phyloP scores from a whole-genome alignment of 805 yeast species.

The Yarrowia porcina region DNA sequence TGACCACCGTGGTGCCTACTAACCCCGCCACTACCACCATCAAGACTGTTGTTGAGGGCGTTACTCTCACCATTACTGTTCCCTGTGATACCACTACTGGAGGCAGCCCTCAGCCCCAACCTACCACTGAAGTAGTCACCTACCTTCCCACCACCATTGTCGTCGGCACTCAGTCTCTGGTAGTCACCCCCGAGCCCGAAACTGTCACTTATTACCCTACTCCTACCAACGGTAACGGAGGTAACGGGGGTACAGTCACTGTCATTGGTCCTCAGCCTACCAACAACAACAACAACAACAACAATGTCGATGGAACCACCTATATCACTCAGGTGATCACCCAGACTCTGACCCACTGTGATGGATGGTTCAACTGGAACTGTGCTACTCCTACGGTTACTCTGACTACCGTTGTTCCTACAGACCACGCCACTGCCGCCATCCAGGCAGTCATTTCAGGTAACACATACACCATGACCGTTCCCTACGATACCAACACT shows the following conservation, averaged over 20 bases:
- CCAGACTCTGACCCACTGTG: slow-evolving; percentile 10
- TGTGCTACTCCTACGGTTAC: slow-evolving; percentile 7
- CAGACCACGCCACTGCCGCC: not conserved
- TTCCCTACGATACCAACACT: slow-evolving; percentile 16
- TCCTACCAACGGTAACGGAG: not conserved
- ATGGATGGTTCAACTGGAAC: not conserved
- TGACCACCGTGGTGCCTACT: slow-evolving; percentile 21
- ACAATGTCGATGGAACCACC: not conserved
- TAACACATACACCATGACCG: not conserved
- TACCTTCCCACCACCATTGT: not conserved
- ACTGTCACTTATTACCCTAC: not conserved
- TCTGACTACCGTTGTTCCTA: slow-evolving; percentile 11
- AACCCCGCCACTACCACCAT: slow-evolving; percentile 12
- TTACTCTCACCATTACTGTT: slow-evolving; percentile 4
- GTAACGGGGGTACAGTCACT: too few relatives aligned
- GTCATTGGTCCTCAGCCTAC: not conserved
- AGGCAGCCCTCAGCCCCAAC: not conserved
- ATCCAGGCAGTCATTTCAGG: not conserved
- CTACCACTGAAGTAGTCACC: not conserved
- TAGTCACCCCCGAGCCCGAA: not conserved
- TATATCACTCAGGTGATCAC: slow-evolving; percentile 4
- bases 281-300: not conserved
- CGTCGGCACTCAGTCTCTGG: not conserved
- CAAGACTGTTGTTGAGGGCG: slow-evolving; percentile 10
- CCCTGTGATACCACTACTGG: slow-evolving; percentile 18